Evolutionary conservation across 768 basidiomycete species (phyloP), one percentile per base, ranked within the genome.

Genomic region (Termitomyces eurrhizus): DNA sequence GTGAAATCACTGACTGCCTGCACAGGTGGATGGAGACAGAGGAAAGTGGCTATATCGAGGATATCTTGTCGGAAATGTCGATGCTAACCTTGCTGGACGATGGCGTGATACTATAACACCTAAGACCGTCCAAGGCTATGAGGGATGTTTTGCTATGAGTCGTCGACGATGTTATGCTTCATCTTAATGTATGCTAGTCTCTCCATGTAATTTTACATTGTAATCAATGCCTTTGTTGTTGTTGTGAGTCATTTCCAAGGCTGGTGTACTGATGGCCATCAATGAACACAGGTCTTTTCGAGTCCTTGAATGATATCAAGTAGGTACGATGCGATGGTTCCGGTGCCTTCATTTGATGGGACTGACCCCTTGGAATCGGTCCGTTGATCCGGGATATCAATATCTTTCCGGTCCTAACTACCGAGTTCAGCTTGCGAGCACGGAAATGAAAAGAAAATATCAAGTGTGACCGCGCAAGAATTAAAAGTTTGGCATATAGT

Each of bases 21-120:
- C 11, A 60, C 62, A 92, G 89, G 74, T 81, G n/a, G 82, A 84
- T 60, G 85, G 82, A 29, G 87, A 88, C 59, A 79, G 93, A 60
- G 93, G 92, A 12, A 84, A 80, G 66, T 95, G 93, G 93, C 73
- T 93, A 26, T 95, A 95, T 71, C 82, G 92, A 52, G 92, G 92
- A 12, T 93, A 91, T 72, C 77, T 93, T 53, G 81, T 92, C 41
- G 90, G 90, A 7, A 82, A 85, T 59, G 71, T 74, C 18, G 78
- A 89, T 62, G 89, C 90, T 11, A 86, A 87, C 67, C 72, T 93
- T 39, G 85, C 90, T 18, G 93, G 94, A 37, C 79, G 93, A 50
- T 96, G 93, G 93, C 79, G 93, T 63, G 94, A 96, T 67, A 90
- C 89, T 3, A 71, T 91, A 49, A 93, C 85, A 52, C 84, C 86